Percentiles rank a stretch among this genome's conserved stretches.
phyloP scores from a whole-genome alignment of 139 green algal genomes.

The Chlamydomonas sp. region DNA sequence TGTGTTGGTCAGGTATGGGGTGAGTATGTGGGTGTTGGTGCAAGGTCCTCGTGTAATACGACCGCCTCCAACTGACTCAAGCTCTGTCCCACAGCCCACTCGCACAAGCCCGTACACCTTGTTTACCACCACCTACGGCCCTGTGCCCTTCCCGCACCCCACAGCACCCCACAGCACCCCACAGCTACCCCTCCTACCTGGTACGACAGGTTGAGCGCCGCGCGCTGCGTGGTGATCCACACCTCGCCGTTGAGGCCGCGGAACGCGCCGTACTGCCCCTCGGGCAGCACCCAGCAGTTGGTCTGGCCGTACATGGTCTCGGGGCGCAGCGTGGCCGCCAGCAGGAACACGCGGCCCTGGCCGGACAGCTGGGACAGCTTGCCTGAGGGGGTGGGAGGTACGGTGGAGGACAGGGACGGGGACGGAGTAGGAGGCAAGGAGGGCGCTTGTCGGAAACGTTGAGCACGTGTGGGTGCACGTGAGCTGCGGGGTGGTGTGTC shows the following conservation, averaged over 20 bases:
- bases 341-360: slow-evolving; percentile 83
- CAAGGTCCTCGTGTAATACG: too few relatives aligned
- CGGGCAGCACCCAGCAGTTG: slow-evolving; percentile 97
- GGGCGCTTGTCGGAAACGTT: too few relatives aligned
- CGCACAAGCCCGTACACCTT: too few relatives aligned
- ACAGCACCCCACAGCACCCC: too few relatives aligned
- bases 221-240: slow-evolving; percentile 90
- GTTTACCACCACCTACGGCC: too few relatives aligned
- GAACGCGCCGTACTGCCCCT: slow-evolving; percentile 95
- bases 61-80: too few relatives aligned
- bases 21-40: too few relatives aligned
- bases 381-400: slow-evolving; percentile 48
- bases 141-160: neutral
- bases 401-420: neutral
- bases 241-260: slow-evolving; percentile 81
- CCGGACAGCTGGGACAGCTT: slow-evolving; percentile 82
- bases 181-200: slow-evolving; percentile 63
- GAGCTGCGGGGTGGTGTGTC: too few relatives aligned
- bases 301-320: slow-evolving; percentile 99
- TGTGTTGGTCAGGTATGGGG: neutral
- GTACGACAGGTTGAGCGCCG: slow-evolving; percentile 94
- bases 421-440: too few relatives aligned
- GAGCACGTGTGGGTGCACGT: too few relatives aligned
- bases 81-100: too few relatives aligned
- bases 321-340: slow-evolving; percentile 95